A percentile compares a stretch with the other conserved stretches of the same genome.
phyloP scores from a whole-genome alignment of 176 grass and related monocot species.

The Musa itinerans region DNA sequence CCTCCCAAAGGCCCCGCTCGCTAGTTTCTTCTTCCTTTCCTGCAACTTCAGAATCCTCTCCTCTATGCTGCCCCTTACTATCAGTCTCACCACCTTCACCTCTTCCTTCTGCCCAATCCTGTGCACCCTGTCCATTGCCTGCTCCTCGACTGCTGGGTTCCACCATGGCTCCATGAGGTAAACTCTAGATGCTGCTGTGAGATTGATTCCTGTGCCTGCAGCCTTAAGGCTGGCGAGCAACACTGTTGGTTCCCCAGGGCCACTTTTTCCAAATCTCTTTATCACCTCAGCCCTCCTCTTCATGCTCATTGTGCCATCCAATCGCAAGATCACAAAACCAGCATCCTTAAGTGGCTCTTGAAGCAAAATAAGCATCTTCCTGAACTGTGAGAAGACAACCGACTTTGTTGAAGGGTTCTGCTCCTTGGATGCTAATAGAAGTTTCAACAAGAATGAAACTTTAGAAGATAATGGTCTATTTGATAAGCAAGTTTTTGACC shows the following conservation, averaged over 20 bases:
- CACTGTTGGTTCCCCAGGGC: slow-evolving; percentile 45
- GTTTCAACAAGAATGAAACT: slow-evolving; percentile 56
- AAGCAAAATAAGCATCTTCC: slow-evolving; percentile 71
- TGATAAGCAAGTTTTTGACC: slow-evolving; percentile 14
- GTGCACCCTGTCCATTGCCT: slow-evolving; percentile 94
- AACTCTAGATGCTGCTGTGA: slow-evolving; percentile 71
- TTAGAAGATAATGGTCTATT: slow-evolving; percentile 64
- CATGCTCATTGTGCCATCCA: slow-evolving; percentile 66
- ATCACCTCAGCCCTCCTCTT: slow-evolving; percentile 67
- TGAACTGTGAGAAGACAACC: slow-evolving; percentile 91
- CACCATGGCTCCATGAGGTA: slow-evolving; percentile 93
- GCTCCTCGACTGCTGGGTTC: slow-evolving; percentile 86
- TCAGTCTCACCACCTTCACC: slow-evolving; percentile 67
- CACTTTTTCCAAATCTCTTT: slow-evolving; percentile 30
- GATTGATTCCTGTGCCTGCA: slow-evolving; percentile 63
- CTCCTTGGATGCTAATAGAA: slow-evolving; percentile 38
- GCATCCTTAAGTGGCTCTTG: slow-evolving; percentile 58
- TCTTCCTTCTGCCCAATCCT: slow-evolving; percentile 73
- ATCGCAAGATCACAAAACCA: slow-evolving; percentile 47
- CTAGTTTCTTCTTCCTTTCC: slow-evolving; percentile 62
- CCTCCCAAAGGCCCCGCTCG: slow-evolving; percentile 51
- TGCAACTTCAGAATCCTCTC: slow-evolving; percentile 77
- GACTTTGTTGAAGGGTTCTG: slow-evolving; percentile 58
- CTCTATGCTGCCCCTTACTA: slow-evolving; percentile 68
- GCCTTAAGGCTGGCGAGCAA: slow-evolving; percentile 80